Evolutionary conservation across 331 rosid species (phyloP), one percentile per base, ranked within the genome.

Genomic region (Dryas integrifolia): DNA sequence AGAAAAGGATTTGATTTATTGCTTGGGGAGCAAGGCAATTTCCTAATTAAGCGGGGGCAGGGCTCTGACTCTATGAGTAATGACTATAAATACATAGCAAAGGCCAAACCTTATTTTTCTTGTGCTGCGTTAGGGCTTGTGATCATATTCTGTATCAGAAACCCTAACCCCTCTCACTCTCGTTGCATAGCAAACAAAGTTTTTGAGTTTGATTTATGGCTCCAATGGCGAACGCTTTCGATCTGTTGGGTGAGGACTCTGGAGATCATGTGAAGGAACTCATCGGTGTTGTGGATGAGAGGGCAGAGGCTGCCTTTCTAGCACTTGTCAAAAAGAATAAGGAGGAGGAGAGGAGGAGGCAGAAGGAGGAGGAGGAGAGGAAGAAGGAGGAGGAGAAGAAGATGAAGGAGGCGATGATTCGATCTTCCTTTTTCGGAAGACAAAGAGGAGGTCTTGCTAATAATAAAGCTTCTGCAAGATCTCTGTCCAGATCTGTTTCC

Each of bases 241-340:
- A 60, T 60, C 24, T 60, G 10, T 39, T 60, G 47, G 66, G 8
- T 59, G 63, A 58, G 16, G 43, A 58, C 43, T 58, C 63, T 4
- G 24, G 24, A 21, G 24, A 57, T 58, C 63, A 44, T 41, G 68
- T 63, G 35, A 63, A 9, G 15, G 69, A 65, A 44, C 52, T 65
- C 6, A 45, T 65, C 16, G 7, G n/a, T 11, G 7, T 47, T 1
- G 44, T 66, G 2, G 57, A 47, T 0, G 44, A 3, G 39, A 13
- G n/a, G n/a, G 57, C 13, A 9, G 9, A 2, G 3, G 44, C 21
- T 66, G 39, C 4, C 8, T 14, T 46, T 13, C n/a, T 12, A 26
- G 57, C 14, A 16, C 51, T 38, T 9, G 48, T 45, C 16, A 65
- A 43, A 26, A 47, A 26, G 13, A 66, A 14, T 43, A 66, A 9